Evolutionary conservation across 352 stramenopile genomes (phyloP), one percentile per base, ranked within the genome.

Genomic region (Phytophthora kernoviae): DNA sequence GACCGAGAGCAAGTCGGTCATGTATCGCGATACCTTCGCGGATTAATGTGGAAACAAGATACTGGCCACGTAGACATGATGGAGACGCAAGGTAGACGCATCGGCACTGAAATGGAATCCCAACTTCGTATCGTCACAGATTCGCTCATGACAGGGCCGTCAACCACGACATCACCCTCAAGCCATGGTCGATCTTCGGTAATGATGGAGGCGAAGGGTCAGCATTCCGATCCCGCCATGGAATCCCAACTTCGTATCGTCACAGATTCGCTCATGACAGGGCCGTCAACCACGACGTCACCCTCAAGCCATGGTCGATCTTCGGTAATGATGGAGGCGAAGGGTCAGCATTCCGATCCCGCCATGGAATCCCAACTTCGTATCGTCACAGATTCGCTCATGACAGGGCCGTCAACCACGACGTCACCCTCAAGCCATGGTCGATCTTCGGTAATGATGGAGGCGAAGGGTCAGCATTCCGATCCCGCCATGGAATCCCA

Each of bases 21-120:
- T n/a, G 39, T 51, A 7, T 54, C 60, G 5, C 32, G 53, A 22
- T 17, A 54, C 15, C 24, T 63, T 20, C 53, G 47, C 33, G 32
- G 22, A 20, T 34, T 49, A 4, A 17, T 60, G 43, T 10, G 34
- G 39, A 17, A 48, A 17, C 26, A 51, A 42, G 30, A 30, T 15
- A 12, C n/a, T 18, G 20, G n/a, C n/a, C n/a, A 30, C 24, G 24
- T 7, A 30, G 24, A 30, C 6, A 30, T 27, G 15, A 26, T 55
- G 58, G 44, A 66, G 14, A 43, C 26, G 0, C 20, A 53, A 46
- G 30, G 10, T 1, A 18, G 34, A 7, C 33, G 34, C 3, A 30
- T 30, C 6, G 24, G 24, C 24, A 6, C 3, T 30, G 24, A 3
- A 6, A 30, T 30, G 24, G 24, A 30, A 6, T 3, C 24, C 6